Evolutionary conservation across 257 asterid genomes (phyloP), one percentile per base, ranked within the genome.

Genomic region (Solanum peruvianum): DNA sequence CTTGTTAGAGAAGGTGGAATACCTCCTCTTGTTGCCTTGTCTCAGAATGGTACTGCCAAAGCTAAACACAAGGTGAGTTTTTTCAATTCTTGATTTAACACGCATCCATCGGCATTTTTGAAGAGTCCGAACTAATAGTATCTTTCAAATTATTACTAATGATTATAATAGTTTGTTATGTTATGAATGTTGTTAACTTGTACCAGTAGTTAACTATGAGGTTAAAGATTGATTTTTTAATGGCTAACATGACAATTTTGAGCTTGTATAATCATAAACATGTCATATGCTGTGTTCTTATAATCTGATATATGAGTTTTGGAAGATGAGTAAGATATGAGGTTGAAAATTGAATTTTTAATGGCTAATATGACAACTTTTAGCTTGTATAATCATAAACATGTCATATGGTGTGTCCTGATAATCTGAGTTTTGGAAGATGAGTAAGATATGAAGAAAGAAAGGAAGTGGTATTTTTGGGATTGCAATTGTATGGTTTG

Each of bases 1-100:
- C 95, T 97, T 86, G 98, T 97, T 47, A 92, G 98, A 71, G 99
- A 97, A 93, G 99, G 99, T 4, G 98, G 97, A 0, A 97, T 97
- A 86, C 99, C 98, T 56, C 99, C 99, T 3, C 92, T 97, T 86
- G 98, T 97, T 89, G 98, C 99, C 2, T 89, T 97, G 87, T 95
- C 99, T 56, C 98, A 97, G 90, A 87, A 85, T 66, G 99, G 98
- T 37, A 94, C 98, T 25, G 92, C 94, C 1, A 97, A 97, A 89
- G 99, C 98, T 81, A 97, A 97, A 92, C 98, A 94, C 90, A 94
- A 97, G 98, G 99, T 97, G 87, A 82, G 94, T 78, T 66, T 77
- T 66, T 77, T 39, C 27, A 42, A n/a, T 12, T 42, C 20, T 42
- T 77, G n/a, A 39, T 75, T 18, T 7, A 11, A 7, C 23, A 16